A percentile compares a stretch with the other conserved stretches of the same genome.
Evolutionary conservation across 331 rosid genomes (phyloP).

Genomic region (Acacia pycnantha): DNA sequence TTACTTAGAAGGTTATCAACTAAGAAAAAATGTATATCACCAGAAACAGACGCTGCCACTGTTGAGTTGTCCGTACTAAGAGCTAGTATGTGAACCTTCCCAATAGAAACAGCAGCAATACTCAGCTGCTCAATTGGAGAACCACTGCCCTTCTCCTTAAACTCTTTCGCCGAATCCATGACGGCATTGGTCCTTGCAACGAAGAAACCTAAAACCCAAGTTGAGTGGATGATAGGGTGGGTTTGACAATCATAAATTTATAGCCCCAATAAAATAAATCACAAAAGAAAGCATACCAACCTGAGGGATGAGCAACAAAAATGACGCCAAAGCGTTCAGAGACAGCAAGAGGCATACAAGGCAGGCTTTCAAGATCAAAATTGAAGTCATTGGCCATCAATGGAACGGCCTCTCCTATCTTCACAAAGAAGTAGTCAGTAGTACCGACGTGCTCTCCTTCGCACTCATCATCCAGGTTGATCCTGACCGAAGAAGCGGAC

Average conservation of each 20-base stretch:
- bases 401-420: slow-evolving; percentile 72
- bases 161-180: slow-evolving; percentile 56
- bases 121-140: slow-evolving; percentile 58
- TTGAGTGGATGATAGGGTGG: not conserved
- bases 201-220: slow-evolving; percentile 54
- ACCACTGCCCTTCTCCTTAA: slow-evolving; percentile 49
- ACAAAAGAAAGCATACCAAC: slow-evolving; percentile 20
- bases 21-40: slow-evolving; percentile 47
- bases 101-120: slow-evolving; percentile 56
- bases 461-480: slow-evolving; percentile 39
- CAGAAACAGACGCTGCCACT: slow-evolving; percentile 54
- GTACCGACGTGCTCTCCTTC: slow-evolving; percentile 48
- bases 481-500: slow-evolving; percentile 9
- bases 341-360: slow-evolving; percentile 70
- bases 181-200: slow-evolving; percentile 68
- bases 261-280: not conserved
- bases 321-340: slow-evolving; percentile 66
- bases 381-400: slow-evolving; percentile 37
- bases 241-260: not conserved
- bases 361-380: slow-evolving; percentile 48
- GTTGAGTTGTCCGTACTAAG: slow-evolving; percentile 55
- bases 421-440: slow-evolving; percentile 60
- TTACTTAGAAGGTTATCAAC: slow-evolving; percentile 46
- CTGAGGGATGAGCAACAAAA: slow-evolving; percentile 62
- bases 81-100: slow-evolving; percentile 59